Evolutionary conservation across 163 green algal species (phyloP).

Genomic region (Scenedesmus sp.): DNA sequence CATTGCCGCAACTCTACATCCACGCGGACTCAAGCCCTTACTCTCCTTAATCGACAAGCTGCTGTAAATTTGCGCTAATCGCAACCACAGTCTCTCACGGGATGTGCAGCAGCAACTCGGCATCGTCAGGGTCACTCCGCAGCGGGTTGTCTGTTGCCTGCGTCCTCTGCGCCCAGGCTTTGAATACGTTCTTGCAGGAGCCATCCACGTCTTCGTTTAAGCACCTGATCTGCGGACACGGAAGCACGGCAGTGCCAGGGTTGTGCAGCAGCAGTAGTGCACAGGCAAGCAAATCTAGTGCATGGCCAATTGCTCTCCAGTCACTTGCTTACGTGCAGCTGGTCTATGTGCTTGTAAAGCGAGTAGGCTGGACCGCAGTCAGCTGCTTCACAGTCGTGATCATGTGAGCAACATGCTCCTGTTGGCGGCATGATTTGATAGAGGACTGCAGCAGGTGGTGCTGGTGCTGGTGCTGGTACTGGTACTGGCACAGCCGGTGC

Average conservation of each 20-base stretch:
- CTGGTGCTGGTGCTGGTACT: neutral
- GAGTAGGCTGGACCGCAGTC: constrained; percentile 89
- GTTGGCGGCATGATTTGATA: constrained; percentile 33
- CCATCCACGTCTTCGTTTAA: constrained; percentile 85
- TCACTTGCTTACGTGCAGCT: constrained; percentile 50
- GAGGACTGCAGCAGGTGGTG: too few relatives aligned
- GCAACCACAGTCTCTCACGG: constrained; percentile 65
- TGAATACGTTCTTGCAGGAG: constrained; percentile 69
- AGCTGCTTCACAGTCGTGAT: constrained; percentile 90
- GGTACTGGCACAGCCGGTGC: neutral
- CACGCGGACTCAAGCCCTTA: too few relatives aligned
- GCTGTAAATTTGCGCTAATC: too few relatives aligned
- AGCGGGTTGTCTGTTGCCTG: constrained; percentile 64
- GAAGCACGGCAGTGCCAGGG: neutral
- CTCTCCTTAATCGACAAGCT: too few relatives aligned
- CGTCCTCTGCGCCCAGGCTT: constrained; percentile 80
- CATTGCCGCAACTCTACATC: neutral
- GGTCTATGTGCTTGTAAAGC: constrained; percentile 89
- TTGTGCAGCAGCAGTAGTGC: neutral
- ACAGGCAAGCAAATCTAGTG: neutral
- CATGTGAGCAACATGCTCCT: constrained; percentile 81
- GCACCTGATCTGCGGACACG: constrained; percentile 76
- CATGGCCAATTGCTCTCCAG: neutral
- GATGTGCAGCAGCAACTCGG: constrained; percentile 93
- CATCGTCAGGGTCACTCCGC: constrained; percentile 88